Evolutionary conservation across 2,329 filamentous ascomycete species (phyloP), one percentile per base, ranked within the genome.

Genomic region (Colletotrichum sp.): DNA sequence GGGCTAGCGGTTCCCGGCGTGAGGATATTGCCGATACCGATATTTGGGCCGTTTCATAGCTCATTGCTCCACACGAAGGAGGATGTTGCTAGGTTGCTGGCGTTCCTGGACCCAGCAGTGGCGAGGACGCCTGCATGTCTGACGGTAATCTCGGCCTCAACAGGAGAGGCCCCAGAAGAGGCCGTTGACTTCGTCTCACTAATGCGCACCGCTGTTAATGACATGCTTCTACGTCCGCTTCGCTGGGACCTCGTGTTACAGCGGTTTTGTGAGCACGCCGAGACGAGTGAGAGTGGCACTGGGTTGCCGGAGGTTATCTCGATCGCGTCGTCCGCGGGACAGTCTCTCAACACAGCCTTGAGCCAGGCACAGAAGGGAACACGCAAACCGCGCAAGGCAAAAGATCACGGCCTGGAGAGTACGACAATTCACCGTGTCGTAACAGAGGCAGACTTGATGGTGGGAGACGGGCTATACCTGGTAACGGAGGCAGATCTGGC

Each of bases 41-140:
- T 68, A 68, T 58, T 68, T n/a, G 65, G 65, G 30, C 65, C 65
- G 30, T 68, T 68, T 55, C 65, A 68, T 26, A 68, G n/a, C n/a
- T n/a, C 65, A 52, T 68, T 18, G 12, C n/a, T 68, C 48, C 21
- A 68, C 48, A 28, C 30, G 59, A 34, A 43, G 59, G 32, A 38
- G 32, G 58, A 61, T 21, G 28, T 61, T 32, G 58, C 58, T 32
- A 28, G 28, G 10, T 18, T 61, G 58, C 58, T 61, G 58, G 58
- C 24, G 16, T 61, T n/a, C 28, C 58, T 61, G 28, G 58, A 32
- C 58, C 58, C 28, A 28, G 28, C 26, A 7, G 24, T 30, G 16
- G 58, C 26, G 28, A 61, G 18, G 18, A 61, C 24, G 28, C 58
- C 58, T 21, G 58, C 58, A 30, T 28, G 28, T 10, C 28, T 61